A percentile compares a stretch with the other conserved stretches of the same genome.
These are phyloP conservation scores for Mycena rosella DNA, from an alignment of 768 basidiomycete genomes.

Conservation along the genomic window DNA sequence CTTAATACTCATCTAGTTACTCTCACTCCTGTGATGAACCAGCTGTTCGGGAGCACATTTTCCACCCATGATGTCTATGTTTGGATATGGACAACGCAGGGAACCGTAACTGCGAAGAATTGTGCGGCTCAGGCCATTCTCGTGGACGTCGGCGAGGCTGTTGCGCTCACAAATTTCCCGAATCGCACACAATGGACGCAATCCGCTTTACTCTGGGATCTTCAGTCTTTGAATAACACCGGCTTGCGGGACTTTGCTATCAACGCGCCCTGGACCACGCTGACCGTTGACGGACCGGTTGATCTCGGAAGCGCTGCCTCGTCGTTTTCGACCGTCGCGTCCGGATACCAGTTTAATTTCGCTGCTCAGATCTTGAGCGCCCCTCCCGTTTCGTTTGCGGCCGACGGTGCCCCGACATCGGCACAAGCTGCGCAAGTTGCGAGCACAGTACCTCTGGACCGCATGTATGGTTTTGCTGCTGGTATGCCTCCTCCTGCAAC, in stretches of 20 bases:
- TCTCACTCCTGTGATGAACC: slow-evolving; percentile 64
- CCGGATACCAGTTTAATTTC: slow-evolving; percentile 72
- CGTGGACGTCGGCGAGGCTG: slow-evolving; percentile 64
- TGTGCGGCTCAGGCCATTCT: slow-evolving; percentile 68
- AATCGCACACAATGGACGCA: slow-evolving; percentile 71
- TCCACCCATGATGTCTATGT: slow-evolving; percentile 58
- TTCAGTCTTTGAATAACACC: slow-evolving; percentile 41
- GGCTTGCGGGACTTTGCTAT: slow-evolving; percentile 61
- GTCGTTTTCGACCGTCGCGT: slow-evolving; percentile 55
- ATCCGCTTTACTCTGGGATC: slow-evolving; percentile 70
- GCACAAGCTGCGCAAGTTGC: slow-evolving; percentile 61
- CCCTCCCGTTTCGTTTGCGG: slow-evolving; percentile 58
- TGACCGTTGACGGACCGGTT: slow-evolving; percentile 58
- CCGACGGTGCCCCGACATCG: slow-evolving; percentile 59
- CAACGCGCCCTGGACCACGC: slow-evolving; percentile 61
- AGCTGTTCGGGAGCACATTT: slow-evolving; percentile 59
- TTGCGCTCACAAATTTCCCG: slow-evolving; percentile 54
- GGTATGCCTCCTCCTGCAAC: slow-evolving; percentile 54
- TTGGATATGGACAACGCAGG: slow-evolving; percentile 65
- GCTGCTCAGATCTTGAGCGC: slow-evolving; percentile 64
- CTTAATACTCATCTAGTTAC: slow-evolving; percentile 42
- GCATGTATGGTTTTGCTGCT: slow-evolving; percentile 70
- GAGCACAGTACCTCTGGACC: slow-evolving; percentile 59
- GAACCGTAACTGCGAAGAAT: slow-evolving; percentile 54
- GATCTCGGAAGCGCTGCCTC: slow-evolving; percentile 41